These are phyloP conservation scores for Scutellaria galericulata DNA, from an alignment of 257 asterid species.

Conservation along the genomic window DNA sequence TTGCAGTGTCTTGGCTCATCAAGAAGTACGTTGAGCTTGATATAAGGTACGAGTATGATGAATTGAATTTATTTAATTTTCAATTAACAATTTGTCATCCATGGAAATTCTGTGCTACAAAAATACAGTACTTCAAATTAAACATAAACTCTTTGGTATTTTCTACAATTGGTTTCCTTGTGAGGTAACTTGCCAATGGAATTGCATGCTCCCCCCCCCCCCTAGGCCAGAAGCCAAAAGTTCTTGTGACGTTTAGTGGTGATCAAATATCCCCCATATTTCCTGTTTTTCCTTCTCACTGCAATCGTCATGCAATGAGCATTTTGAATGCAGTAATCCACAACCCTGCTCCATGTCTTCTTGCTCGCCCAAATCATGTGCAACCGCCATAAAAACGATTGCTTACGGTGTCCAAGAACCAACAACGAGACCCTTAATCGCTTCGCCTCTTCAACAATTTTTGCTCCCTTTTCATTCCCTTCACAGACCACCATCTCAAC, in stretches of 20 bases:
- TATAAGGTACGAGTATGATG: slow-evolving; percentile 15
- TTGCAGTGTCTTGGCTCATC: slow-evolving; percentile 31
- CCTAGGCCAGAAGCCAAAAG: slow-evolving; percentile 91
- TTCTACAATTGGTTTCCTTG: slow-evolving; percentile 36
- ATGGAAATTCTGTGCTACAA: background rate
- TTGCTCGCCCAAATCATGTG: slow-evolving; percentile 58
- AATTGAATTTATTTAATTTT: slow-evolving; percentile 19
- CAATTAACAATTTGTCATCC: background rate
- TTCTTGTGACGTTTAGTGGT: slow-evolving; percentile 93
- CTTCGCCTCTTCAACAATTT: slow-evolving; percentile 72
- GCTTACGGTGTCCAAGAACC: slow-evolving; percentile 75
- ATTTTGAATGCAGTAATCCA: slow-evolving; percentile 77
- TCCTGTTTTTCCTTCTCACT: slow-evolving; percentile 75
- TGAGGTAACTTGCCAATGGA: slow-evolving; percentile 13
- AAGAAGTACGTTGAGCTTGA: background rate
- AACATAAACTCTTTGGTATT: slow-evolving; percentile 19
- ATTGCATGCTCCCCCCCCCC: slow-evolving; percentile 3
- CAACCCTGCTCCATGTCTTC: slow-evolving; percentile 48
- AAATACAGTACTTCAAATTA: background rate
- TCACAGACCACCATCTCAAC: slow-evolving; percentile 66
- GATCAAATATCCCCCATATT: slow-evolving; percentile 82
- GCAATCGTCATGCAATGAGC: slow-evolving; percentile 92
- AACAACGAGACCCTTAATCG: slow-evolving; percentile 54
- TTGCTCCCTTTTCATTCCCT: slow-evolving; percentile 72
- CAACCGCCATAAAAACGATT: slow-evolving; percentile 61